Evolutionary conservation across 257 asterid genomes (phyloP), one percentile per base, ranked within the genome.

Genomic region (Schizonepeta tenuifolia): DNA sequence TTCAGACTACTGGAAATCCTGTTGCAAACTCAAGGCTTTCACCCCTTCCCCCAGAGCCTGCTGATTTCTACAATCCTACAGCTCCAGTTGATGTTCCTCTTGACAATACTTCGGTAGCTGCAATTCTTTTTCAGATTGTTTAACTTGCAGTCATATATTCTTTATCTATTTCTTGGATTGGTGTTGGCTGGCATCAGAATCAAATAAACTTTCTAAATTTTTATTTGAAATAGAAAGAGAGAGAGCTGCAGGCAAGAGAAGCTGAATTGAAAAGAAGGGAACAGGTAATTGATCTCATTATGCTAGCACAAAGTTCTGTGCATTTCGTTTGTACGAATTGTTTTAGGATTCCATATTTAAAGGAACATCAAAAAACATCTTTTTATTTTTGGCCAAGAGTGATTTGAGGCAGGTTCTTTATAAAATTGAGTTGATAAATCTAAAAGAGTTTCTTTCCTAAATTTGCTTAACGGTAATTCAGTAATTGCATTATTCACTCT

Each of bases 41-140:
- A 44, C 98, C 97, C 51, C 97, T 93, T 77, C 96, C 96, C 41
- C 97, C 93, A n/a, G 98, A 93, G 74, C 98, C 97, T 75, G 98
- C 97, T 35, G 98, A 83, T 76, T 93, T 89, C 82, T 91, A 93
- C 89, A 88, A 89, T 62, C 94, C 94, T 58, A 82, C 92, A 61
- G 97, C 95, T 8, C 70, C 97, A 58, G 77, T 90, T 11, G 94
- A 93, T 80, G 89, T 93, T 75, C 95, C 98, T 57, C 94, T 90
- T 21, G 96, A 93, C 70, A 84, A 79, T 59, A 68, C 88, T 71
- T 50, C 92, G 87, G 98, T 93, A 83, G n/a, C 63, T n/a, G 35
- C 18, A 49, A 11, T 50, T 63, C 56, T 40, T 41, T 75, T 70
- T 60, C 18, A 36, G 17, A 43, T 72, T 70, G 38, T 68, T 59